These are phyloP conservation scores for Allomyces macrogynus DNA, from an alignment of 192 early-diverging fungal genomes.

Conservation along the genomic window DNA sequence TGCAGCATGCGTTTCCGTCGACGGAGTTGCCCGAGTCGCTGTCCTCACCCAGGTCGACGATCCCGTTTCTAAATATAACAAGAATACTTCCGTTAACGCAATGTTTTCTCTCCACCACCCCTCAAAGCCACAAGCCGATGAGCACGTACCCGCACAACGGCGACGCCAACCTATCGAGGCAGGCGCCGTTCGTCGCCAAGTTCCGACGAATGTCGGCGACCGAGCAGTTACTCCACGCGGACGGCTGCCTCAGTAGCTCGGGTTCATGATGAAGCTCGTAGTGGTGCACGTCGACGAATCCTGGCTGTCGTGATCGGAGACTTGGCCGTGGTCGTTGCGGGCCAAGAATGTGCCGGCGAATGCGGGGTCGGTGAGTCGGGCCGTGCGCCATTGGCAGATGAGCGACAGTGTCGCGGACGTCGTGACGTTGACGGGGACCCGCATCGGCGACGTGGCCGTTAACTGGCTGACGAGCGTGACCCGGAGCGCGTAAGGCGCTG, in stretches of 20 bases:
- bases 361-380: background rate
- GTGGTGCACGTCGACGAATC: background rate
- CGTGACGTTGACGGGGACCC: background rate
- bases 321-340: background rate
- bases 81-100: too few relatives aligned
- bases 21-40: too few relatives aligned
- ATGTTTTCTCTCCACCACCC: too few relatives aligned
- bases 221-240: background rate
- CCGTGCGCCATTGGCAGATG: background rate
- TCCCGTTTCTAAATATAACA: too few relatives aligned
- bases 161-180: too few relatives aligned
- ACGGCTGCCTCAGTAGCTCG: background rate
- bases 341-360: background rate
- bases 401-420: background rate
- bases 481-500: too few relatives aligned
- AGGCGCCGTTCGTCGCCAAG: background rate
- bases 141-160: too few relatives aligned
- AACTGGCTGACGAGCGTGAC: background rate
- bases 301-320: background rate
- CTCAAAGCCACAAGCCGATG: too few relatives aligned
- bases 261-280: too few relatives aligned
- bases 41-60: too few relatives aligned
- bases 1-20: too few relatives aligned
- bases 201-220: conserved; percentile 2
- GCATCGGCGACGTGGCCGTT: background rate